Conservation (phyloP, 1,284 basidiomycete genomes). For the Phellopilus nigrolimitatus region DNA sequence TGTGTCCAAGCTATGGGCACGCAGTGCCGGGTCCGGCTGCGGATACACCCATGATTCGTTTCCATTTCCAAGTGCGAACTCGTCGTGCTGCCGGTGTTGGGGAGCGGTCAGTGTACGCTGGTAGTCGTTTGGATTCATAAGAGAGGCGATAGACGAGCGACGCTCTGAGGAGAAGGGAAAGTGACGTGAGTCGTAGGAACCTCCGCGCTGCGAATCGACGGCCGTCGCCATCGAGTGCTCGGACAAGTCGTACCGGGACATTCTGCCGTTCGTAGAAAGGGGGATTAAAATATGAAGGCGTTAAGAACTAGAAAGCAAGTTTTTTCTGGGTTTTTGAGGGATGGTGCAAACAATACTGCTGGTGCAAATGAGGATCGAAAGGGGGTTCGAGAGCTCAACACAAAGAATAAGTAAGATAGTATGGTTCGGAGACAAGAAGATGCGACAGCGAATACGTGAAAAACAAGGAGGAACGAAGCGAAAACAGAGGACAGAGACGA, state of each 20-base stretch:
- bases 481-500: constrained; percentile 21
- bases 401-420: no score
- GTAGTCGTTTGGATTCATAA: neutral
- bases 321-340: constrained; percentile 7
- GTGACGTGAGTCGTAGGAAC: constrained; percentile 1
- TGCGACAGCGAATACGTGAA: constrained; percentile 14
- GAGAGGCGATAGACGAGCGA: neutral
- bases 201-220: constrained; percentile 8
- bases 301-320: neutral
- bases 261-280: neutral
- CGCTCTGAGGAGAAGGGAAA: constrained; percentile 8
- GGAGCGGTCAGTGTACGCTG: neutral
- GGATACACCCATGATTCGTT: constrained; percentile 10
- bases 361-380: neutral
- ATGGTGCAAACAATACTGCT: neutral
- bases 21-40: constrained; percentile 6
- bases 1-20: constrained; percentile 10
- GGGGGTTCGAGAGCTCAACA: no score
- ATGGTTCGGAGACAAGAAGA: constrained; percentile 2
- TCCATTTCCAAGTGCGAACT: neutral
- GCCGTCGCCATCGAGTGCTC: constrained; percentile 6
- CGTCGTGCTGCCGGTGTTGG: constrained; percentile 5
- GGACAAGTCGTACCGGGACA: constrained; percentile 13
- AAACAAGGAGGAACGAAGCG: constrained; percentile 13
- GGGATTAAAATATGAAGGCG: neutral